Percentiles rank a stretch among this genome's conserved stretches.
These are phyloP conservation scores for Phytopythium sindhum DNA, from an alignment of 352 stramenopile species.

Conservation along the genomic window DNA sequence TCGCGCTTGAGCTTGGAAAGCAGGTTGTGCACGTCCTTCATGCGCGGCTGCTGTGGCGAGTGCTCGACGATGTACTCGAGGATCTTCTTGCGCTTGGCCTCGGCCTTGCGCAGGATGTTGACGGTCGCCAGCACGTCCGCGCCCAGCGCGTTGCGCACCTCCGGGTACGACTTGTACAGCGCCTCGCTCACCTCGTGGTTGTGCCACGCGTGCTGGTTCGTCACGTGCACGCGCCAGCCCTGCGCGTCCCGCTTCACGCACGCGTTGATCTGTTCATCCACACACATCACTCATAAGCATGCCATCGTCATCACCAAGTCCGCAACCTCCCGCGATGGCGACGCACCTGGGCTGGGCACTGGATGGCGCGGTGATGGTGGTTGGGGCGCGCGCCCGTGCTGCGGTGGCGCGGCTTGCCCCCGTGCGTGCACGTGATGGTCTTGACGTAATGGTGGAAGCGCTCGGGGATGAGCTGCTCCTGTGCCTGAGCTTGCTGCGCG, in stretches of 20 bases:
- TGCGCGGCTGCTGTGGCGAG: constrained; percentile 20
- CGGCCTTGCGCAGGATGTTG: constrained; percentile 23
- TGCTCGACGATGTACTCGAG: constrained; percentile 33
- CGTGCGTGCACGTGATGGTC: constrained; percentile 33
- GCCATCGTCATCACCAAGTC: not conserved
- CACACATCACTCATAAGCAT: not conserved
- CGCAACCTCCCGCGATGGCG: not conserved
- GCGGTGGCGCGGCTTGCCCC: constrained; percentile 22
- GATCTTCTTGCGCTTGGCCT: constrained; percentile 31
- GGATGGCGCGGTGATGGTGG: constrained; percentile 27
- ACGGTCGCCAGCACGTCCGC: constrained; percentile 25
- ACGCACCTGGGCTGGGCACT: constrained; percentile 26
- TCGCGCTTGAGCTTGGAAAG: constrained; percentile 20
- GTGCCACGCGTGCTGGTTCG: constrained; percentile 30
- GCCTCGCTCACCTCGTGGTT: constrained; percentile 28
- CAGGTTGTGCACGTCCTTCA: constrained; percentile 41
- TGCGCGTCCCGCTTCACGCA: constrained; percentile 26
- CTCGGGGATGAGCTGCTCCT: constrained; percentile 17
- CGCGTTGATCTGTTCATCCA: constrained; percentile 27
- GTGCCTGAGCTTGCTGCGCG: constrained; percentile 1
- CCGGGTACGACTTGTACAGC: constrained; percentile 28
- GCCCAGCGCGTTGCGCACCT: constrained; percentile 28
- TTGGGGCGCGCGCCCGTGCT: constrained; percentile 18
- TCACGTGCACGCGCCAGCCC: constrained; percentile 28
- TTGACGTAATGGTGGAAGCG: constrained; percentile 32